Evolutionary conservation across 306 rosid genomes (phyloP), one percentile per base, ranked within the genome.

Genomic region (Vicia sativa): DNA sequence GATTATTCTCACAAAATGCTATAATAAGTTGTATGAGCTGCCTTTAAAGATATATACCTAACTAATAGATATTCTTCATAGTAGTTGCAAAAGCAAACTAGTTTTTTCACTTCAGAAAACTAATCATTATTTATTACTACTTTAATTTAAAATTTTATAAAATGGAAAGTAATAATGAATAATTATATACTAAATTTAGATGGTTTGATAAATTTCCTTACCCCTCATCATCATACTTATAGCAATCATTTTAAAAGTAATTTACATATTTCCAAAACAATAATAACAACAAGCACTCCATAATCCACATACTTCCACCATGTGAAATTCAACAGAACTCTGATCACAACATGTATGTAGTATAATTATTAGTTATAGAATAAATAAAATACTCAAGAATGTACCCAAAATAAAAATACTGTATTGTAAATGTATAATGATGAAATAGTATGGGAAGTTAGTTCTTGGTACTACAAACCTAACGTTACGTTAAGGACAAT

Each of bases 401-500:
- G 12, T 38, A 23, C 5, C 48, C 23, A 21, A 25, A 79, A 56
- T n/a, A n/a, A 25, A 79, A 14, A 26, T 52, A 49, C 14, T 5
- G 1, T 7, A 48, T 46, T 46, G 19, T 14, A n/a, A 0, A 1
- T 44, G 44, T 14, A 58, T 55, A 55, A 14, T 38, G 18, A 6
- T 34, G 57, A 46, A 75, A 71, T 71, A 46, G 46, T 21, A 59
- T 53, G 59, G 21, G 68, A 70, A 67, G 77, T 76, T 68, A 54
- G 82, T 70, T 72, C 57, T 57, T 75, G 50, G 25, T 50, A 56
- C 46, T 62, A 9, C 9, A 34, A 34, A 34, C 38, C 38, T 62
- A 77, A 72, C 74, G 19, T 78, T 42, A 65, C 65, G 82, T 46
- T 21, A 54, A 60, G 82, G 82, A 53, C 75, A 78, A 52, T 61